Evolutionary conservation across 495 filamentous ascomycete genomes (phyloP), one percentile per base, ranked within the genome.

Genomic region (Rhizodiscina lignyota): DNA sequence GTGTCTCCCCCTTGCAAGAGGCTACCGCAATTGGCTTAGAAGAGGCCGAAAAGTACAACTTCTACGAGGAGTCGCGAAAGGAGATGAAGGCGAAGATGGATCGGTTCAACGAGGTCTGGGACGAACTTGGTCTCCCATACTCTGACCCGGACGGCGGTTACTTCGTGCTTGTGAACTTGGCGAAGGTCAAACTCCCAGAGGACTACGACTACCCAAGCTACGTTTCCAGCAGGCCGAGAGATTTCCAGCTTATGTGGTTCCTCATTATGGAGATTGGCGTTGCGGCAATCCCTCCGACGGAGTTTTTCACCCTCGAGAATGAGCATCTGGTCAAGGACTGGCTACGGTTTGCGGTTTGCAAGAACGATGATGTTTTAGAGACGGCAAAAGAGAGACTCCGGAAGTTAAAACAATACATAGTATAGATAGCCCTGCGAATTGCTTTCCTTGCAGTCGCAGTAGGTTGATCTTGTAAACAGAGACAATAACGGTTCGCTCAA

Each of bases 11-110:
- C 1, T 68, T 94, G 0, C 89, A 97, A 54, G 89, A 97, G 59
- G 89, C 89, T 6, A 81, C 82, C n/a, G 89, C 89, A 2, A 81
- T 94, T 19, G 89, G 83, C 10, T 93, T 96, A 47, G 89, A 97
- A 52, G 61, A 84, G 51, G 89, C 89, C 13, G 84, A 92, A 22
- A 58, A 69, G 18, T 56, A 81, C 29, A 71, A 74, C 17, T 97
- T 96, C 67, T 97, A 89, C 89, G 74, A 86, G n/a, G 54, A 72
- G 34, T 76, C 75, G 34, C 75, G 83, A 38, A 55, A 56, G 12
- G 85, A 93, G 40, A 94, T 97, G 89, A 74, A 79, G 50, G 59
- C 47, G n/a, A 94, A 94, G 62, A 79, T 97, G 67, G 57, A 70
- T 21, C 68, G 63, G 4, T 94, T 97, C 61, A 93, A 87, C 55